These are phyloP conservation scores for Metarhizium anisopliae DNA, from an alignment of 2,329 filamentous ascomycete genomes.

Conservation along the genomic window DNA sequence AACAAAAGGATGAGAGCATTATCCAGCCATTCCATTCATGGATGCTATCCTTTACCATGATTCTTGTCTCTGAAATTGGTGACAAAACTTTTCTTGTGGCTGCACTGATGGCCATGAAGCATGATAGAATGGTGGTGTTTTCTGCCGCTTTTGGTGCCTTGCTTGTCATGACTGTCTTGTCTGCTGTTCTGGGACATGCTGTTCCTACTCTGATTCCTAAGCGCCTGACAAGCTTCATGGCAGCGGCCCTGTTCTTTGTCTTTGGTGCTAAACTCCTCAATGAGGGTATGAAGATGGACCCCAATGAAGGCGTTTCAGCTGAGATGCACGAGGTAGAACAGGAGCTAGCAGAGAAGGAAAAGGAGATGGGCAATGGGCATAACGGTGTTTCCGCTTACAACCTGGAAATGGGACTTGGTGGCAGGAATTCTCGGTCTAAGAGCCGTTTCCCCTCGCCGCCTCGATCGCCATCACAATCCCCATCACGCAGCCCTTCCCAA, in stretches of 20 bases:
- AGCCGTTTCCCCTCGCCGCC: conserved; percentile 72
- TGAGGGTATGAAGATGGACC: conserved; percentile 82
- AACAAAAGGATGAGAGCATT: conserved; percentile 45
- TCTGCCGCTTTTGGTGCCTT: conserved; percentile 88
- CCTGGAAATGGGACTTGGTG: conserved; percentile 69
- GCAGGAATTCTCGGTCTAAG: conserved; percentile 61
- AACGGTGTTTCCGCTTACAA: conserved; percentile 59
- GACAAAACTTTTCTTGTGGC: conserved; percentile 98
- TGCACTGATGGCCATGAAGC: conserved; percentile 98
- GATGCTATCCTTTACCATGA: conserved; percentile 90
- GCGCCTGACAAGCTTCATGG: conserved; percentile 80
- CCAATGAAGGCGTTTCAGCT: conserved; percentile 83
- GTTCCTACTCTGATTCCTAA: conserved; percentile 87
- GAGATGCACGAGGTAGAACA: conserved; percentile 97
- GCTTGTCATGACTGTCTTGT: conserved; percentile 89
- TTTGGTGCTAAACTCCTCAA: conserved; percentile 79
- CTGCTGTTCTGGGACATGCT: conserved; percentile 84
- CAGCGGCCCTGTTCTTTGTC: conserved; percentile 75
- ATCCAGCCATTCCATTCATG: conserved; percentile 84
- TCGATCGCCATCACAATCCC: conserved; percentile 71
- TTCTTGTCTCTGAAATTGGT: conserved; percentile 89
- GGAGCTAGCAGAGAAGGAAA: conserved; percentile 90
- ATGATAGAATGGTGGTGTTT: conserved; percentile 87
- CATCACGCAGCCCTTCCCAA: conserved; percentile 50
- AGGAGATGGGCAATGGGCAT: conserved; percentile 48